phyloP scores from a whole-genome alignment of 2,329 filamentous ascomycete genomes.

The Nemania sp. region DNA sequence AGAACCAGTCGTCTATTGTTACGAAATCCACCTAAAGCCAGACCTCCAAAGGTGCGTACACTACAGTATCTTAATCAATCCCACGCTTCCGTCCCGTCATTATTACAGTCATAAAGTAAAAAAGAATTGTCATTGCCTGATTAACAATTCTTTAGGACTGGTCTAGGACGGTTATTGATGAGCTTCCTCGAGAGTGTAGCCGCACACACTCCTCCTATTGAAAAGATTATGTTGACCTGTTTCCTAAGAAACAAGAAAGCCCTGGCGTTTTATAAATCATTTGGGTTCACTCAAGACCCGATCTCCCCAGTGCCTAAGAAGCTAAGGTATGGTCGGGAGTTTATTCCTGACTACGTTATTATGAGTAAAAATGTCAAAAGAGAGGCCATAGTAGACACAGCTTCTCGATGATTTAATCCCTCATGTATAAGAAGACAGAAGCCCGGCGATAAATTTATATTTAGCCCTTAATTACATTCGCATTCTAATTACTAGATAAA shows the following conservation, averaged over 20 bases:
- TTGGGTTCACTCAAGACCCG: constrained; percentile 68
- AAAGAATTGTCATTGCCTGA: not conserved
- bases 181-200: constrained; percentile 65
- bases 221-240: constrained; percentile 80
- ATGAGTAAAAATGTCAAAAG: constrained; percentile 62
- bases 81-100: no score
- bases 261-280: constrained; percentile 69
- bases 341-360: constrained; percentile 70
- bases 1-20: constrained; percentile 78
- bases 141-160: constrained; percentile 59
- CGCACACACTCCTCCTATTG: constrained; percentile 63
- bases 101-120: not conserved
- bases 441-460: not conserved
- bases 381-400: constrained; percentile 1
- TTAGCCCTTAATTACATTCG: not conserved
- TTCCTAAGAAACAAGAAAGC: constrained; percentile 72
- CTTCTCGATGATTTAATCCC: constrained; percentile 2
- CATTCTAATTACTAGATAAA: not conserved
- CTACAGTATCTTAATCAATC: not conserved
- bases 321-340: constrained; percentile 65
- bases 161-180: constrained; percentile 73
- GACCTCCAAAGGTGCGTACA: constrained; percentile 64
- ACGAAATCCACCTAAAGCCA: constrained; percentile 77
- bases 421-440: not conserved
- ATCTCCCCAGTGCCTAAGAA: constrained; percentile 66